A percentile compares a stretch with the other conserved stretches of the same genome.
phyloP scores from a whole-genome alignment of 495 filamentous ascomycete genomes.

The Ascobolus immersus region DNA sequence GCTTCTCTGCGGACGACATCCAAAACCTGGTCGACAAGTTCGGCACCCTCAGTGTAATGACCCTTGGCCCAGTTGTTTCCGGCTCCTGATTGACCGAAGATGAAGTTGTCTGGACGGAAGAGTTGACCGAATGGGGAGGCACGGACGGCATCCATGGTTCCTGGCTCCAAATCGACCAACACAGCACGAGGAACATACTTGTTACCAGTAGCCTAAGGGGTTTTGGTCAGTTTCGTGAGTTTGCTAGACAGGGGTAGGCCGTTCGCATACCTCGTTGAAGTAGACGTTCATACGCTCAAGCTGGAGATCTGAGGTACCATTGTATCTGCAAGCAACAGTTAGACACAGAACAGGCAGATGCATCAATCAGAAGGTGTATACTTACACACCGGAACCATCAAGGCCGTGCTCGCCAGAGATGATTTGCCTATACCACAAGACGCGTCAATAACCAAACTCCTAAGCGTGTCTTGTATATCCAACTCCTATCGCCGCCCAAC shows the following conservation, averaged over 20 bases:
- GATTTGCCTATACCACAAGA: constrained; percentile 37
- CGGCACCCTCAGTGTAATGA: constrained; percentile 99
- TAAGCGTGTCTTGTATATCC: constrained; percentile 7
- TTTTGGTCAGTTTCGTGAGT: constrained; percentile 2
- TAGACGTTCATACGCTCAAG: constrained; percentile 99
- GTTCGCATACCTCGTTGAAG: constrained; percentile 78
- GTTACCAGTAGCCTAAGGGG: constrained; percentile 56
- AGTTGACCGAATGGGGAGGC: constrained; percentile 97
- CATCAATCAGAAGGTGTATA: constrained; percentile 7
- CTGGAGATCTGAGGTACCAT: constrained; percentile 93
- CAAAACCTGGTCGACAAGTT: constrained; percentile 92
- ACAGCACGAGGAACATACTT: constrained; percentile 99
- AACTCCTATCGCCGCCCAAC: constrained; percentile 2
- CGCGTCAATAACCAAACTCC: constrained; percentile 13
- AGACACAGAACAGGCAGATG: constrained; percentile 4
- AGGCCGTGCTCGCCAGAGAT: constrained; percentile 99
- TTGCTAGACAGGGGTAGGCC: background rate
- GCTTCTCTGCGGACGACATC: constrained; percentile 98
- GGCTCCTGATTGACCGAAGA: constrained; percentile 97
- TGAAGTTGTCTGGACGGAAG: constrained; percentile 99
- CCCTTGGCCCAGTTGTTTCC: constrained; percentile 99
- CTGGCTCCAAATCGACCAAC: constrained; percentile 95
- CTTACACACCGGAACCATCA: constrained; percentile 79
- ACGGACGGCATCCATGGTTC: constrained; percentile 98
- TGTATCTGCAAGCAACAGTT: constrained; percentile 39